Base-by-base conservation (phyloP, 306 rosid genomes). In the Glycyrrhiza uralensis region DNA sequence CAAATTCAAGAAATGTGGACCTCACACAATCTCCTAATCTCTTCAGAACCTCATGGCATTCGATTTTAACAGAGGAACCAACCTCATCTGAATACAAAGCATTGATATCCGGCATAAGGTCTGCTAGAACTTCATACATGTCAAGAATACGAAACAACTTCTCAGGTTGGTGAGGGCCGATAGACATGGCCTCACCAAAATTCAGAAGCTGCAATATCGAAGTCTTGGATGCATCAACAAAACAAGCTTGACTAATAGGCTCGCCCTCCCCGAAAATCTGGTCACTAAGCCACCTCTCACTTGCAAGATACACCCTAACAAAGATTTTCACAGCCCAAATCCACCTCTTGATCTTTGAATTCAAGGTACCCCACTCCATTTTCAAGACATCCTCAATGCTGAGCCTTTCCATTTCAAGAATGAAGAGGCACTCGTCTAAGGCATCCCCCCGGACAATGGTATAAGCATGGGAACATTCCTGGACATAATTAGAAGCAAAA, bases 161-260 rank as follows among this genome's bases (percentile, higher is more conserved):
- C 73, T 93, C 96, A 0, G 98, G 98, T 18, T 88, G 83, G 69
- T 90, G 98, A 42, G 98, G 96, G 32, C 97, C 97, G 23, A 93
- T 83, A 19, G 96, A 83, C 93, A 93, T 90, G 70, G 98, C 98
- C 81, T 89, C 97, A 10, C 88, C 86, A 4, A 93, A 93, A 79
- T 90, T 90, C 80, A 93, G 80, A 78, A 93, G 93, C 84, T 90
- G 98, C 85, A 90, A 63, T 58, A 93, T 72, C 17, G 97, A 87
- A 76, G 93, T 83, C 85, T 93, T 93, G 3, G 98, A 88, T 42
- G 96, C 85, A 75, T 87, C 93, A 55, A 85, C 87, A 73, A 93
- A 93, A 78, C 90, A 93, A 72, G 36, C 78, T 26, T 82, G 39
- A 57, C 84, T 66, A 51, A 81, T 59, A 7, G 75, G 71, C 76